These are phyloP conservation scores for Naegleria gruberi DNA, from an alignment of 208 protist species.

Conservation along the genomic window DNA sequence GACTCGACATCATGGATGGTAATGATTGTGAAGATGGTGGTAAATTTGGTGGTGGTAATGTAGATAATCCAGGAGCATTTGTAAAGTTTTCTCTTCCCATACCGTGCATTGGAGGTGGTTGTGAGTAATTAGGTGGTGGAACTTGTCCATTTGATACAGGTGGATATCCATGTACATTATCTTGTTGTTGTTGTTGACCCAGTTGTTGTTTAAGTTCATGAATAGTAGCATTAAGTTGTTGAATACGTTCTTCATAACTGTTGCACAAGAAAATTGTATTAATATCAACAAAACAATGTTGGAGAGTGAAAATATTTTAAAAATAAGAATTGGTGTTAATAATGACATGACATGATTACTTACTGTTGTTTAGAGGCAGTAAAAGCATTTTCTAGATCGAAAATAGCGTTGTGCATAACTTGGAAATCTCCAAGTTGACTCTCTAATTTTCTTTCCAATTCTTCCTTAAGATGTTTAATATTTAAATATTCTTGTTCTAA, in stretches of 20 bases:
- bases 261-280: neutral
- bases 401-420: neutral
- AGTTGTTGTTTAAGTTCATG: neutral
- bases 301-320: neutral
- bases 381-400: neutral
- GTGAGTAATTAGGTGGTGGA: neutral
- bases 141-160: neutral
- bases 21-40: neutral
- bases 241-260: neutral
- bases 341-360: neutral
- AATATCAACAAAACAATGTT: neutral
- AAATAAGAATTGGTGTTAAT: neutral
- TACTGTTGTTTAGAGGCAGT: neutral
- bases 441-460: constrained; percentile 15
- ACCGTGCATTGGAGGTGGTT: neutral
- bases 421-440: neutral
- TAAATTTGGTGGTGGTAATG: neutral
- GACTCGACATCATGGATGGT: neutral
- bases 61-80: neutral
- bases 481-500: neutral
- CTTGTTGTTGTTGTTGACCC: neutral
- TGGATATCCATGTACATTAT: neutral
- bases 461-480: neutral
- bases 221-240: neutral
- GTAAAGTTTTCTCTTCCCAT: neutral